Evolutionary conservation across 2,329 filamentous ascomycete genomes (phyloP).

Genomic region (Claviceps africana): DNA sequence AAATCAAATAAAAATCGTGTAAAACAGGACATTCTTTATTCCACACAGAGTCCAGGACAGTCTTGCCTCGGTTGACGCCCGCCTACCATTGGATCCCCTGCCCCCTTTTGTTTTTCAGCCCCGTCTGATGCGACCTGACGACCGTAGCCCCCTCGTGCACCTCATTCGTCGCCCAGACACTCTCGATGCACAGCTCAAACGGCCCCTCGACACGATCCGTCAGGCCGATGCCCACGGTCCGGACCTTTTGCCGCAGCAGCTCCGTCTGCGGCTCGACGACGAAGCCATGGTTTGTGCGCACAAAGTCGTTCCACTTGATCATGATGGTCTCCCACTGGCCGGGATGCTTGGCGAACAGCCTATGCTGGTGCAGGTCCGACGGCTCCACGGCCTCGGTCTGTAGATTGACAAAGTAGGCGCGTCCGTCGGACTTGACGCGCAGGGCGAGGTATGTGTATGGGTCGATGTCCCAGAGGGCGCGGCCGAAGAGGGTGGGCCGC

Average conservation of each 20-base stretch:
- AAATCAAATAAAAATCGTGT: background rate
- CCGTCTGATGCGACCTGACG: slow-evolving; percentile 12
- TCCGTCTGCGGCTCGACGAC: slow-evolving; percentile 89
- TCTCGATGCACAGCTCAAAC: slow-evolving; percentile 74
- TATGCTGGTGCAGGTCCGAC: slow-evolving; percentile 91
- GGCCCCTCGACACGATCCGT: slow-evolving; percentile 81
- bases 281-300: slow-evolving; percentile 83
- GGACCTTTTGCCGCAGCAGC: slow-evolving; percentile 73
- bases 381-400: slow-evolving; percentile 89
- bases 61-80: background rate
- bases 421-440: slow-evolving; percentile 77
- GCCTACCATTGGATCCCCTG: slow-evolving; percentile 24
- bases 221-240: slow-evolving; percentile 72
- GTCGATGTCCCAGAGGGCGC: slow-evolving; percentile 76
- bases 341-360: slow-evolving; percentile 62
- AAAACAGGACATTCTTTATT: background rate
- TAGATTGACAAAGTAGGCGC: slow-evolving; percentile 87
- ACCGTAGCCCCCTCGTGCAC: slow-evolving; percentile 12
- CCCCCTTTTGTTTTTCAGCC: slow-evolving; percentile 24
- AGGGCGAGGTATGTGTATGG: slow-evolving; percentile 78
- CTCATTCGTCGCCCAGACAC: slow-evolving; percentile 78
- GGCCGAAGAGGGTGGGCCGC: slow-evolving; percentile 69
- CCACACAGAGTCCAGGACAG: background rate
- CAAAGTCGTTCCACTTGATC: slow-evolving; percentile 83
- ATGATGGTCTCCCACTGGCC: slow-evolving; percentile 94